These are phyloP conservation scores for Ogataea siamensis DNA, from an alignment of 805 yeast genomes.

Conservation along the genomic window DNA sequence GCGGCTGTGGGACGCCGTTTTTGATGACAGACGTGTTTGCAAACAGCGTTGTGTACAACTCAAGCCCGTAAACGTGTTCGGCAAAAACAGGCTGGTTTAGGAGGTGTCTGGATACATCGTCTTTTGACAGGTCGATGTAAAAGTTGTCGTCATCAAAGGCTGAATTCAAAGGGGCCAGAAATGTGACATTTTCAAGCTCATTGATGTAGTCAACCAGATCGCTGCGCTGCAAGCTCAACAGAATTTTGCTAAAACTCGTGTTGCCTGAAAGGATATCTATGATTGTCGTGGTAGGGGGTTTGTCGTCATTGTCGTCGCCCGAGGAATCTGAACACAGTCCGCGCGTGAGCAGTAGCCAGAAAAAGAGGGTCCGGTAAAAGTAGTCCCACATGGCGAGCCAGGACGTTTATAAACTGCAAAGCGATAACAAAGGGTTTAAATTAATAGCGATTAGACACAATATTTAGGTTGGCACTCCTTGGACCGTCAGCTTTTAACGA, in stretches of 20 bases:
- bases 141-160: constrained; percentile 46
- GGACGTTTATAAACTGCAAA: not conserved
- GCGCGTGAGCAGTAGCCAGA: not conserved
- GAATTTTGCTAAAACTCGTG: constrained; percentile 63
- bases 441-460: constrained; percentile 1
- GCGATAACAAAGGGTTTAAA: constrained; percentile 1
- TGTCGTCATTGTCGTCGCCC: constrained; percentile 22
- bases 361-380: not conserved
- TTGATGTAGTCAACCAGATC: constrained; percentile 65
- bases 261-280: constrained; percentile 68
- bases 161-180: constrained; percentile 79
- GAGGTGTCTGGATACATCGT: constrained; percentile 32
- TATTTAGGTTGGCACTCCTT: constrained; percentile 1
- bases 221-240: constrained; percentile 57
- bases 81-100: constrained; percentile 34
- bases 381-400: not conserved
- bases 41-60: constrained; percentile 26
- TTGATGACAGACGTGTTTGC: constrained; percentile 22
- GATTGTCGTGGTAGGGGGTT: constrained; percentile 41
- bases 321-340: not conserved
- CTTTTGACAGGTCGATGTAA: constrained; percentile 12
- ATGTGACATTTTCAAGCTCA: constrained; percentile 57
- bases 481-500: constrained; percentile 1
- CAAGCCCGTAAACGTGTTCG: constrained; percentile 31
- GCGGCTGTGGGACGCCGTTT: constrained; percentile 29